Evolutionary conservation across 2,329 filamentous ascomycete genomes (phyloP).

Genomic region (Pseudogymnoascus verrucosus): DNA sequence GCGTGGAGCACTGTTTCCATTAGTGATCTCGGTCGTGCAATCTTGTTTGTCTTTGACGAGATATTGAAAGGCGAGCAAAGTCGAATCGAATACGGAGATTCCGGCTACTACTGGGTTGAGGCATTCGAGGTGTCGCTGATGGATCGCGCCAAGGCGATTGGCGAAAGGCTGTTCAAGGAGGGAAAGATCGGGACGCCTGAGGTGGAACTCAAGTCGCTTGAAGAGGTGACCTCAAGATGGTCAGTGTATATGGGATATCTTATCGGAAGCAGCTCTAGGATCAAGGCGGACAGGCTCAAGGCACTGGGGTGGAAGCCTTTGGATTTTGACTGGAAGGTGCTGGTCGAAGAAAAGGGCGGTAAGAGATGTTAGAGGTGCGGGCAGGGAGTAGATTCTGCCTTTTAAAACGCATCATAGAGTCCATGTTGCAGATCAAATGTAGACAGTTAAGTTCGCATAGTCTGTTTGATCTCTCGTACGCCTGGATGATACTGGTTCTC

Average conservation of each 20-base stretch:
- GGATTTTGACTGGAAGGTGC: not conserved
- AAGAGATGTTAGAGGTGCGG: not conserved
- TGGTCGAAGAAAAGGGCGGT: not conserved
- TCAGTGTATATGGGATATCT: not conserved
- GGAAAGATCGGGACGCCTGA: not conserved
- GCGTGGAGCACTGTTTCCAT: not conserved
- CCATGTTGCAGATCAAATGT: not conserved
- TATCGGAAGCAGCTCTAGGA: not conserved
- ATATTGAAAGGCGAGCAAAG: constrained; percentile 1
- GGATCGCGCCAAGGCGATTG: not conserved
- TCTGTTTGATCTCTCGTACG: not conserved
- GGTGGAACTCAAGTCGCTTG: not conserved
- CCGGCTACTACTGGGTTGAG: not conserved
- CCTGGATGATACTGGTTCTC: no score
- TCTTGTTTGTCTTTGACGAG: constrained; percentile 1
- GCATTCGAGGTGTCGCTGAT: constrained; percentile 1
- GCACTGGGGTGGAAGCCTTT: not conserved
- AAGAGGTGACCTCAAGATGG: not conserved
- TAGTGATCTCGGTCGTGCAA: not conserved
- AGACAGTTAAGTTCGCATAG: not conserved
- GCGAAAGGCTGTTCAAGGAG: not conserved
- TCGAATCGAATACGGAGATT: not conserved
- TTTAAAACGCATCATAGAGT: not conserved
- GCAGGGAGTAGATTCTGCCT: not conserved
- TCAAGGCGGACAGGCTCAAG: not conserved